phyloP scores from a whole-genome alignment of 75 land plant genomes.

The Pinus albicaulis region DNA sequence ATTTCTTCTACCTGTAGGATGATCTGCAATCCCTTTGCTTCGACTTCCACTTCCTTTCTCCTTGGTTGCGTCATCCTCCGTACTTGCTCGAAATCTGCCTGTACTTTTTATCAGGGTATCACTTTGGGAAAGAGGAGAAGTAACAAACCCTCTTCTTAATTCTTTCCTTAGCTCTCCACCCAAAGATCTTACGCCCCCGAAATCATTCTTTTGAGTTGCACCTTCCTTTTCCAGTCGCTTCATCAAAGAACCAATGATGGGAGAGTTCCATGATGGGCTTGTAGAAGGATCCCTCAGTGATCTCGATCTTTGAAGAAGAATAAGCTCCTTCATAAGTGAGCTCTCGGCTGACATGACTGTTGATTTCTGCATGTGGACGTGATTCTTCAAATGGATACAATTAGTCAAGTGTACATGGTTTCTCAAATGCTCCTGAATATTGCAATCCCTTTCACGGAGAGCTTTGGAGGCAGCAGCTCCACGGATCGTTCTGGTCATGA shows the following conservation, averaged over 20 bases:
- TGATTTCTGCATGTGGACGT: conserved; percentile 72
- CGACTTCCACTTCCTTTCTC: conserved; percentile 5
- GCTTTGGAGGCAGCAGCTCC: conserved; percentile 21
- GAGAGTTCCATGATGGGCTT: conserved; percentile 67
- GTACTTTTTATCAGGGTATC: conserved; percentile 27
- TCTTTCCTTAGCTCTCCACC: conserved; percentile 32
- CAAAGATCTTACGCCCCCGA: conserved; percentile 39
- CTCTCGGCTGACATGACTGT: conserved; percentile 47
- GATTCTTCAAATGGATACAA: conserved; percentile 89
- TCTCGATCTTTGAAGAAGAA: conserved; percentile 66
- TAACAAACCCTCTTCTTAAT: conserved; percentile 15
- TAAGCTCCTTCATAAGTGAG: conserved; percentile 75
- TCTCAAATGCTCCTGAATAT: conserved; percentile 62
- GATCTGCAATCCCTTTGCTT: conserved; percentile 8
- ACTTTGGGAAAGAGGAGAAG: conserved; percentile 23
- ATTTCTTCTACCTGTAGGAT: conserved; percentile 8
- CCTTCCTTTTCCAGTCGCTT: conserved; percentile 32
- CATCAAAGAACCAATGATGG: conserved; percentile 30
- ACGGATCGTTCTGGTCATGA: conserved; percentile 49
- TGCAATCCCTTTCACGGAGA: conserved; percentile 49
- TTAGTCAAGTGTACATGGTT: conserved; percentile 91
- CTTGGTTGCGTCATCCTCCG: conserved; percentile 14
- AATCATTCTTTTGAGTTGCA: conserved; percentile 8
- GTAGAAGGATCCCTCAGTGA: conserved; percentile 89
- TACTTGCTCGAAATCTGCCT: neutral